These are phyloP conservation scores for Neurospora sp. DNA, from an alignment of 2,329 filamentous ascomycete genomes.

Conservation along the genomic window DNA sequence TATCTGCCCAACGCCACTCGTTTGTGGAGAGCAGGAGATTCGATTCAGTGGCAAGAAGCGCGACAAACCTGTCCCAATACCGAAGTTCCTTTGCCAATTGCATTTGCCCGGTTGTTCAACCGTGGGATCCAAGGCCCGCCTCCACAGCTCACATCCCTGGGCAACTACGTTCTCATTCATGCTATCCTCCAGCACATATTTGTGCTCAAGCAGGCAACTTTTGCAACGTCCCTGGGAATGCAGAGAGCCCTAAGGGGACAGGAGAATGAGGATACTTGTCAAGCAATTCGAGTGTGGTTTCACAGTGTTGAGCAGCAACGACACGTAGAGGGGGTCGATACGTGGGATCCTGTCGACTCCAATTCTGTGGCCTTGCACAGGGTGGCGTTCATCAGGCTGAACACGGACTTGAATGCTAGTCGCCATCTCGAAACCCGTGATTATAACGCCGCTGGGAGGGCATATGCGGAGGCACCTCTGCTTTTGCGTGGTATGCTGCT, in stretches of 20 bases:
- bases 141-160: conserved; percentile 46
- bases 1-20: conserved; percentile 44
- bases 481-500: conserved; percentile 50
- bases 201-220: conserved; percentile 53
- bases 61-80: conserved; percentile 39
- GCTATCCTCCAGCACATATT: conserved; percentile 65
- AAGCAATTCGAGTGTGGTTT: conserved; percentile 49
- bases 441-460: conserved; percentile 48
- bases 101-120: conserved; percentile 45
- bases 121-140: conserved; percentile 39
- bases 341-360: conserved; percentile 50
- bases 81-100: conserved; percentile 47
- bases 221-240: conserved; percentile 40
- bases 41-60: conserved; percentile 52
- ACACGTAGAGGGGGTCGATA: conserved; percentile 33
- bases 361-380: conserved; percentile 54
- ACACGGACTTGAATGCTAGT: conserved; percentile 54
- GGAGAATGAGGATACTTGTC: conserved; percentile 46
- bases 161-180: conserved; percentile 64
- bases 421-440: conserved; percentile 57
- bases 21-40: conserved; percentile 46
- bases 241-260: conserved; percentile 42
- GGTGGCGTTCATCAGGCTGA: conserved; percentile 54
- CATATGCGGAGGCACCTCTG: conserved; percentile 48
- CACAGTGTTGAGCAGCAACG: conserved; percentile 47